Percentiles rank a stretch among this genome's conserved stretches.
These are phyloP conservation scores for Leccinum truebloodii DNA, from an alignment of 768 basidiomycete genomes.

Conservation along the genomic window DNA sequence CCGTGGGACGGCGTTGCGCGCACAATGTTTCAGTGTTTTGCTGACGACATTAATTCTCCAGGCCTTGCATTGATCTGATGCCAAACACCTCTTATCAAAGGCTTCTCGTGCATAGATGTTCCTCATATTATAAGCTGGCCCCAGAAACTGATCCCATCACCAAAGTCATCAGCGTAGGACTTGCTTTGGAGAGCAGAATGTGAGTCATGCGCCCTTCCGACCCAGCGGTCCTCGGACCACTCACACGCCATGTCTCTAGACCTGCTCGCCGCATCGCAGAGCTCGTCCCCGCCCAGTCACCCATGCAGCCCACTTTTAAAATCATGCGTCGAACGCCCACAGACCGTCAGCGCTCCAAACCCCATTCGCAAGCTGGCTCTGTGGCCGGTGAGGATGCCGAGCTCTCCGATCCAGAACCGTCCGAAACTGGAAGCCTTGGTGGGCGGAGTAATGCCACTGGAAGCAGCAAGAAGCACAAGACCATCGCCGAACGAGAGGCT, in stretches of 20 bases:
- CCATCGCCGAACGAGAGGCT: constrained; percentile 83
- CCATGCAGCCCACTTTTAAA: constrained; percentile 77
- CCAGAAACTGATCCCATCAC: constrained; percentile 67
- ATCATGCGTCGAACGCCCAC: constrained; percentile 73
- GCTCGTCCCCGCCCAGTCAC: constrained; percentile 72
- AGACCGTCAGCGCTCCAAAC: constrained; percentile 56
- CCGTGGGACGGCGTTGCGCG: constrained; percentile 5
- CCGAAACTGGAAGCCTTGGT: constrained; percentile 76
- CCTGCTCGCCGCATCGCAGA: constrained; percentile 71
- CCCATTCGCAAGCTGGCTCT: constrained; percentile 73
- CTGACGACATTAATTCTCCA: constrained; percentile 36
- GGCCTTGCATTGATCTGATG: constrained; percentile 62
- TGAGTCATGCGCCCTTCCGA: constrained; percentile 40
- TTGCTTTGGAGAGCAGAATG: constrained; percentile 72
- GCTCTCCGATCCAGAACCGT: constrained; percentile 76
- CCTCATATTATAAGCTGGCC: constrained; percentile 73
- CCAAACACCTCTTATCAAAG: constrained; percentile 82
- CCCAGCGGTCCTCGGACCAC: not conserved
- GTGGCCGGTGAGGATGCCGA: constrained; percentile 76
- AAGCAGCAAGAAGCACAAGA: constrained; percentile 67
- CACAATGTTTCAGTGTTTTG: constrained; percentile 3
- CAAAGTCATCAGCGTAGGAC: constrained; percentile 61
- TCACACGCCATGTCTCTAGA: constrained; percentile 40
- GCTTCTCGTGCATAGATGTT: constrained; percentile 83
- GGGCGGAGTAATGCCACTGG: constrained; percentile 65